Evolutionary conservation across 129 eudicot genomes (phyloP).

Genomic region (Arctium minus): DNA sequence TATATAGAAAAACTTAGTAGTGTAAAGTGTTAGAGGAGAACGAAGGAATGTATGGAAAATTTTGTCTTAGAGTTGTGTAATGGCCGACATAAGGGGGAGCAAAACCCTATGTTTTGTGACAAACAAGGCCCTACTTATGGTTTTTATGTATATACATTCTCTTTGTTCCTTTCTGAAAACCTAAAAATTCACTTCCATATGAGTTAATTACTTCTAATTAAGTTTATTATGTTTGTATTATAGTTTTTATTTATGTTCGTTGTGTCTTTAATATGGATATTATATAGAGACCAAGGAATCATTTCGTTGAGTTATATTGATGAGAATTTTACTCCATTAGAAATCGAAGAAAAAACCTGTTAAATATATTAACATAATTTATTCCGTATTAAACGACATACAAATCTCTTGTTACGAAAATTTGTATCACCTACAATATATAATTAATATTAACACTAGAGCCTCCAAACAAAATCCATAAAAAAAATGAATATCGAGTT

Average conservation of each 20-base stretch:
- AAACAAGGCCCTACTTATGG: slow-evolving; percentile 22
- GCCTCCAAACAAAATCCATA: too few species aligned
- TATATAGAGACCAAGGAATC: too few species aligned
- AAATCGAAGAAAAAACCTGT: too few species aligned
- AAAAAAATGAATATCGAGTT: too few species aligned
- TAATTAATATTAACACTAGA: too few species aligned
- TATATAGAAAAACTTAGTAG: neutral
- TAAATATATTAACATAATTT: neutral
- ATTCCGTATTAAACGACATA: too few species aligned
- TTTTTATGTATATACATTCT: slow-evolving; percentile 19
- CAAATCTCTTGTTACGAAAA: neutral
- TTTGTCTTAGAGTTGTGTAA: slow-evolving; percentile 27
- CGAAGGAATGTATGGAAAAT: slow-evolving; percentile 14
- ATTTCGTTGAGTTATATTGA: too few species aligned
- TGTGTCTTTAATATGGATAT: neutral
- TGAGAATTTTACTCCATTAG: neutral
- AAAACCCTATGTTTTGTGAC: slow-evolving; percentile 26
- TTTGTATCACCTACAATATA: neutral
- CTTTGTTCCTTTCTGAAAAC: slow-evolving; percentile 10
- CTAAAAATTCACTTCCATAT: neutral
- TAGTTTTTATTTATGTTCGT: neutral
- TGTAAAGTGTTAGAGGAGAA: neutral
- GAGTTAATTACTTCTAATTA: too few species aligned
- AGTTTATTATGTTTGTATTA: too few species aligned
- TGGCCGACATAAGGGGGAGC: slow-evolving; percentile 41